These are phyloP conservation scores for Lupinus albus DNA, from an alignment of 306 rosid genomes.

Conservation along the genomic window DNA sequence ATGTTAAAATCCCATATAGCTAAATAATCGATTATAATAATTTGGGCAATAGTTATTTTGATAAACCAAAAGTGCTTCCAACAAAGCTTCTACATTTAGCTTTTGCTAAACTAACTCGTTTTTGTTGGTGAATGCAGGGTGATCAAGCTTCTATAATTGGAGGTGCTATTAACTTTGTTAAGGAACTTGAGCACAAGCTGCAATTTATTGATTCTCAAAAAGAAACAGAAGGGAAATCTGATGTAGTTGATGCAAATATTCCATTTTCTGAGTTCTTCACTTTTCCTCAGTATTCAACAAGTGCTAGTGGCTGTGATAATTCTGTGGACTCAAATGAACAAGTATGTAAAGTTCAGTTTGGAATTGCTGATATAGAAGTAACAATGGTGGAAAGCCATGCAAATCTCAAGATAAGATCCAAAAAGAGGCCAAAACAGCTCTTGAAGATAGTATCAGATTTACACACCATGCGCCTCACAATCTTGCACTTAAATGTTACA, in stretches of 20 bases:
- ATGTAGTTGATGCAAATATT: background rate
- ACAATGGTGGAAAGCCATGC: conserved; percentile 97
- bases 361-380: conserved; percentile 84
- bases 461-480: conserved; percentile 68
- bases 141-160: conserved; percentile 96
- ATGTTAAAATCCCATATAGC: no score
- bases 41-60: no score
- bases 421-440: conserved; percentile 69
- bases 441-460: conserved; percentile 71
- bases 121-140: conserved; percentile 55
- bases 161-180: conserved; percentile 90
- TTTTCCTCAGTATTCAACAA: conserved; percentile 79
- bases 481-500: conserved; percentile 80
- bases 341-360: conserved; percentile 38
- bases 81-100: background rate
- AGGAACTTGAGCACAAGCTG: conserved; percentile 81
- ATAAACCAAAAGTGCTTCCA: background rate
- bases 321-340: conserved; percentile 44
- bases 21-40: no score
- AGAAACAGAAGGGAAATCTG: conserved; percentile 31
- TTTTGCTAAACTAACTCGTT: background rate
- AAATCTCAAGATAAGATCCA: conserved; percentile 75
- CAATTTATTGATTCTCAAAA: conserved; percentile 65
- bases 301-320: conserved; percentile 28
- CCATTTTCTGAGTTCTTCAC: conserved; percentile 87